Evolutionary conservation across 495 filamentous ascomycete genomes (phyloP).

Genomic region (Ramalina intermedia): DNA sequence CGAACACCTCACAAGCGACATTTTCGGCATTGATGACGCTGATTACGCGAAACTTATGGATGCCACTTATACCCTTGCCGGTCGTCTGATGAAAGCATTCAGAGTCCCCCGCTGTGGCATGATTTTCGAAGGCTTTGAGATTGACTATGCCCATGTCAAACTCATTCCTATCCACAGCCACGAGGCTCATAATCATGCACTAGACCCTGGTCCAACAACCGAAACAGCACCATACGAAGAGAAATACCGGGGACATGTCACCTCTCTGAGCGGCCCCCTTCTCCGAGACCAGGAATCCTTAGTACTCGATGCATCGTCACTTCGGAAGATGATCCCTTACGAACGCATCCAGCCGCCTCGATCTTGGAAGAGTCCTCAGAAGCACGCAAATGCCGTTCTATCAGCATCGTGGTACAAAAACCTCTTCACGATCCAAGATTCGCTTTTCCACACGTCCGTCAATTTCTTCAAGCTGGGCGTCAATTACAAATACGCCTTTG

Average conservation of each 20-base stretch:
- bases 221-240: background rate
- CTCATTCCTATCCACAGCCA: slow-evolving; percentile 7
- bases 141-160: slow-evolving; percentile 13
- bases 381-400: background rate
- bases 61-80: background rate
- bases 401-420: background rate
- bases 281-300: background rate
- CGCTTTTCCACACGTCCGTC: background rate
- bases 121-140: slow-evolving; percentile 14
- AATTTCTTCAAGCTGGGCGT: background rate
- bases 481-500: background rate
- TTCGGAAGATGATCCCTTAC: background rate
- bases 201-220: background rate
- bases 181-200: too few species aligned
- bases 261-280: background rate
- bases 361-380: background rate
- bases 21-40: background rate
- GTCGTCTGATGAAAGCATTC: background rate
- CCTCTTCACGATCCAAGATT: background rate
- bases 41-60: background rate
- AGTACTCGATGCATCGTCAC: background rate
- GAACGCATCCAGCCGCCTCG: background rate
- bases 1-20: slow-evolving; percentile 4
- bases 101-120: slow-evolving; percentile 3
- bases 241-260: background rate